Base-by-base conservation (phyloP, 2,329 filamentous ascomycete species). In the Incumbomyces delicatus region DNA sequence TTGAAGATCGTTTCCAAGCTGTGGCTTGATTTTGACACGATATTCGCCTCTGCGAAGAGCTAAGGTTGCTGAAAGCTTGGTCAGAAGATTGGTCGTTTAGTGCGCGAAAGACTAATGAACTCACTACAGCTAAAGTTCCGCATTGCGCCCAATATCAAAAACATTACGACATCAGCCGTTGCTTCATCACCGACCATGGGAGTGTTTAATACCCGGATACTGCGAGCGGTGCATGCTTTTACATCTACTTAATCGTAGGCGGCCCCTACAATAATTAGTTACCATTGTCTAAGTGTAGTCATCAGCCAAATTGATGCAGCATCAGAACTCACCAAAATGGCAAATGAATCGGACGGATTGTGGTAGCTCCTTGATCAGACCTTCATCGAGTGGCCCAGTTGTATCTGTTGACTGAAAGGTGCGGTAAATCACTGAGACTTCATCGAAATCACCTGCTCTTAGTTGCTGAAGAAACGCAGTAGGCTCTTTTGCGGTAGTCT, bases 241-340 rank as follows among this genome's bases (percentile, higher is more conserved):
- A 89, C 72, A 62, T 89, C 81, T 52, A 94, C 73, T 63, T 88
- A 83, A 63, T 94, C 87, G 66, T 94, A 94, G 32, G 88, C 88
- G 47, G 87, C 85, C 8, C 22, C 22, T 27, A 5, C 8, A n/a
- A n/a, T n/a, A n/a, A n/a, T n/a, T n/a, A n/a, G n/a, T n/a, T n/a
- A n/a, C n/a, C n/a, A n/a, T n/a, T n/a, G n/a, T n/a, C n/a, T n/a
- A n/a, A n/a, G n/a, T n/a, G n/a, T n/a, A n/a, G n/a, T n/a, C n/a
- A n/a, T n/a, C n/a, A n/a, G n/a, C n/a, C n/a, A n/a, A n/a, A n/a
- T n/a, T n/a, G 22, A 27, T 27, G 22, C 22, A 5, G 22, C 22
- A n/a, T n/a, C n/a, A n/a, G n/a, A 27, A 27, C 4, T 27, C 8
- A 30, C 54, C 53, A 52, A 22, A 66, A 52, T 67, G 63, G 6